Base-by-base conservation (phyloP, 2,329 filamentous ascomycete genomes). In the Botryotinia globosa region DNA sequence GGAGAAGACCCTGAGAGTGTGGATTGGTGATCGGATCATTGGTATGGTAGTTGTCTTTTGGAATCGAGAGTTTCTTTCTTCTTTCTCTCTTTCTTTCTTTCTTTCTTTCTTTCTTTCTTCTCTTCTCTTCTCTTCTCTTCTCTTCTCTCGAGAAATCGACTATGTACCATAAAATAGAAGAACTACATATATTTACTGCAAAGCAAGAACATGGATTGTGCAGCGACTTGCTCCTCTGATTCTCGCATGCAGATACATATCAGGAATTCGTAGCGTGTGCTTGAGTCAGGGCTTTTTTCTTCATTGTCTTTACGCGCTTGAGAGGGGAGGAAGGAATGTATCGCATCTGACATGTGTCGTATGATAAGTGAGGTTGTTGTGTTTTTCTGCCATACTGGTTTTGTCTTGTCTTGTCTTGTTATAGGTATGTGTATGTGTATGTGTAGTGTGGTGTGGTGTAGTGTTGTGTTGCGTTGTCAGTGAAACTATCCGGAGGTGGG, bases 251-350 rank as follows among this genome's bases (percentile, higher is more conserved):
- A 54, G 51, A 54, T 54, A 34, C 34, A 34, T 34, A 29, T 29
- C 51, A 3, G 12, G 14, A 54, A 29, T 54, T 54, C 25, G 42
- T 54, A 18, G 51, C n/a, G n/a, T 29, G 25, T 16, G n/a, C 51
- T 54, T 16, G 51, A 54, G 51, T 54, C 51, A 54, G 51, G 51
- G 8, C 1, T 16, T 54, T 54, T 8, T 18, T 16, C 4, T 0
- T 0, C 12, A 18, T 29, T 5, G n/a, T 7, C 0, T 16, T 54
- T 54, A 16, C n/a, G n/a, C 0, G 14, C 1, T 3, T 3, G 25
- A n/a, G 25, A 25, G n/a, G 4, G 8, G 18, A n/a, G 2, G 48
- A 29, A 54, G 51, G n/a, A 7, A 7, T 4, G 5, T 54, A 5
- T 54, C 14, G 51, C 6, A 16, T 54, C 3, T 29, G 25, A n/a